Conservation (phyloP, 1,139 yeast genomes). For the Candida labiduridarum region DNA sequence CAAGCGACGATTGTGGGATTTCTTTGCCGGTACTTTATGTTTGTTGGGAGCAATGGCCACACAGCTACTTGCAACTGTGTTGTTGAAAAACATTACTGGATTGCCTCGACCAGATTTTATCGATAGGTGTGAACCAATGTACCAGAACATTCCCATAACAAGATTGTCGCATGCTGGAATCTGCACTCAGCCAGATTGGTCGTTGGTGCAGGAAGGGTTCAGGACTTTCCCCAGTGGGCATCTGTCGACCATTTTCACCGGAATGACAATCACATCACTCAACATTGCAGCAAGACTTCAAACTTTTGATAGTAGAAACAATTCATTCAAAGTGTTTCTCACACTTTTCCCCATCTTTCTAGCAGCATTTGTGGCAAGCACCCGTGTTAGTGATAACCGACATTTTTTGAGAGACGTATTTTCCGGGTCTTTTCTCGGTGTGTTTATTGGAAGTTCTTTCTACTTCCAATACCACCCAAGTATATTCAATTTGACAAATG, state of each 20-base stretch:
- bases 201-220: constrained; percentile 47
- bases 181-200: constrained; percentile 32
- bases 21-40: constrained; percentile 38
- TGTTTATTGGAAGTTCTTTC: constrained; percentile 31
- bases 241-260: constrained; percentile 49
- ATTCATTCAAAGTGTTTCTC: constrained; percentile 36
- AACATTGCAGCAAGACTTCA: constrained; percentile 40
- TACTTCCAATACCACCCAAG: constrained; percentile 48
- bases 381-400: constrained; percentile 52
- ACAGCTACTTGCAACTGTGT: constrained; percentile 42
- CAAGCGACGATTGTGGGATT: constrained; percentile 43
- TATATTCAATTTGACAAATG: constrained; percentile 28
- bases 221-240: constrained; percentile 58
- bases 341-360: constrained; percentile 37
- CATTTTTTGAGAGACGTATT: constrained; percentile 48
- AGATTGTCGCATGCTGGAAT: constrained; percentile 34
- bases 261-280: constrained; percentile 40
- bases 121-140: constrained; percentile 41
- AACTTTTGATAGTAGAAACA: constrained; percentile 39
- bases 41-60: constrained; percentile 42
- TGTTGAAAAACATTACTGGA: constrained; percentile 48
- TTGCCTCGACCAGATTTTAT: constrained; percentile 52
- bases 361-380: constrained; percentile 41
- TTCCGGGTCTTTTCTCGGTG: constrained; percentile 45
- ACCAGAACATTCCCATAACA: constrained; percentile 13